Percentiles rank a stretch among this genome's conserved stretches.
These are phyloP conservation scores for Amanita thiersii DNA, from an alignment of 768 basidiomycete genomes.

Conservation along the genomic window DNA sequence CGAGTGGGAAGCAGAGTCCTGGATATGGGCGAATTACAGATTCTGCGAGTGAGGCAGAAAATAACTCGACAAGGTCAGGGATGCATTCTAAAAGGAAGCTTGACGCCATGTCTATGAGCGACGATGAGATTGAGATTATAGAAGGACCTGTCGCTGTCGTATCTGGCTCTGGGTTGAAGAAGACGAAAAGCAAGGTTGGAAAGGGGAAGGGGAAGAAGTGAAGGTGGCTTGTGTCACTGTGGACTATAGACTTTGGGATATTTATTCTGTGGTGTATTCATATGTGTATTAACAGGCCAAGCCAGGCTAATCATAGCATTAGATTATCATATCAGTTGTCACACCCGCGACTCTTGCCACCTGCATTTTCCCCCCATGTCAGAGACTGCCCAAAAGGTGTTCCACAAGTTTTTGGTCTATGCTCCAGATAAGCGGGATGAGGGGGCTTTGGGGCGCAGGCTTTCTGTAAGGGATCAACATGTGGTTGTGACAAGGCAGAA, in stretches of 20 bases:
- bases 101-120: slow-evolving; percentile 25
- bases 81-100: slow-evolving; percentile 44
- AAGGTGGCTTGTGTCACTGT: slow-evolving; percentile 12
- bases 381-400: not conserved
- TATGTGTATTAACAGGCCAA: too few relatives aligned
- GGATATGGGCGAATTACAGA: slow-evolving; percentile 33
- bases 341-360: too few relatives aligned
- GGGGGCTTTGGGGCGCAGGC: slow-evolving; percentile 46
- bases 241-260: not conserved
- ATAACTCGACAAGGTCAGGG: slow-evolving; percentile 16
- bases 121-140: slow-evolving; percentile 49
- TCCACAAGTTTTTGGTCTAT: slow-evolving; percentile 40
- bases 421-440: slow-evolving; percentile 48
- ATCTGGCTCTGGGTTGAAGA: slow-evolving; percentile 23
- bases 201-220: slow-evolving; percentile 37
- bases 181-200: slow-evolving; percentile 25
- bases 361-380: too few relatives aligned
- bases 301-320: too few relatives aligned
- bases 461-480: slow-evolving; percentile 48
- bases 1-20: slow-evolving; percentile 44
- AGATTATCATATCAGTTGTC: too few relatives aligned
- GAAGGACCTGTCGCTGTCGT: slow-evolving; percentile 30
- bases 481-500: slow-evolving; percentile 33
- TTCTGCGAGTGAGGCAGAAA: slow-evolving; percentile 37
- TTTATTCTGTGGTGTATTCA: too few relatives aligned